These are phyloP conservation scores for Aurinia saxatilis DNA, from an alignment of 345 rosid genomes.

Conservation along the genomic window DNA sequence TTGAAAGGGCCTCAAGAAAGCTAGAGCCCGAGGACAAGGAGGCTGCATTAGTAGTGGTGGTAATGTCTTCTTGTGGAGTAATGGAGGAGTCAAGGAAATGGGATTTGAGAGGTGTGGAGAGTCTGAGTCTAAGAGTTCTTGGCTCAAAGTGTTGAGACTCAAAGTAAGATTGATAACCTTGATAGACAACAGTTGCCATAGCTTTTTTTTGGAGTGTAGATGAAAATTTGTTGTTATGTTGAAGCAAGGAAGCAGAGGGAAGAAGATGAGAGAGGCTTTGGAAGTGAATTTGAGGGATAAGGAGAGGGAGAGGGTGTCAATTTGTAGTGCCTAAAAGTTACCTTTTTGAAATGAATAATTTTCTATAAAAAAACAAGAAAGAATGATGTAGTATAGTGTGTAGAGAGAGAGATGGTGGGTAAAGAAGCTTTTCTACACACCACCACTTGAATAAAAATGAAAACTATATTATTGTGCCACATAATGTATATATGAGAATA, in stretches of 20 bases:
- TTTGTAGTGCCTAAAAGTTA: constrained; percentile 31
- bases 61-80: constrained; percentile 10
- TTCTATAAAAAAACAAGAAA: background rate
- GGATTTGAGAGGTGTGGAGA: constrained; percentile 38
- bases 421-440: constrained; percentile 24
- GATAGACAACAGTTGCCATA: constrained; percentile 72
- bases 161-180: constrained; percentile 46
- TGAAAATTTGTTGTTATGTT: background rate
- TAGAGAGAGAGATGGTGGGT: constrained; percentile 26
- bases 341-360: background rate
- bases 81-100: constrained; percentile 26
- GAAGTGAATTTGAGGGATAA: constrained; percentile 33
- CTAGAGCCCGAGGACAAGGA: constrained; percentile 20
- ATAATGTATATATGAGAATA: constrained; percentile 17
- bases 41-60: constrained; percentile 14
- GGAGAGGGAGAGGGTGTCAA: constrained; percentile 19
- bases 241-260: constrained; percentile 9
- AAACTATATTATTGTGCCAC: constrained; percentile 19
- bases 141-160: constrained; percentile 56
- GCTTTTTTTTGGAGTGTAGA: background rate
- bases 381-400: constrained; percentile 10
- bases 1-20: constrained; percentile 40
- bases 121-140: constrained; percentile 44
- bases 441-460: constrained; percentile 27
- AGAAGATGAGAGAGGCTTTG: constrained; percentile 11